These are phyloP conservation scores for Catunica adiposa DNA, from an alignment of 2,329 filamentous ascomycete genomes.

Conservation along the genomic window DNA sequence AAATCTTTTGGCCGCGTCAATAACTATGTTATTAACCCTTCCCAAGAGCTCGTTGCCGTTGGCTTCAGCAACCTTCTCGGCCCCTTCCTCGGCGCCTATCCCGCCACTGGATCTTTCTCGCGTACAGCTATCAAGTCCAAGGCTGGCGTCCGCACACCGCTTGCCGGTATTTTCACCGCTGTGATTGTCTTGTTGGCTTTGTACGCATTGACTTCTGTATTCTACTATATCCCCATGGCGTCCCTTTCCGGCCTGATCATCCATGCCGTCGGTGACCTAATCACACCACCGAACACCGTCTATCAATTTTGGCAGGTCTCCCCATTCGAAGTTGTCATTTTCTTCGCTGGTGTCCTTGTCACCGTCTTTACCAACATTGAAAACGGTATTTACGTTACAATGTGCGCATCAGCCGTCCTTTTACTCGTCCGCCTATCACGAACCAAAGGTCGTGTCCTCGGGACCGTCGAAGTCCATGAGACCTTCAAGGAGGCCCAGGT, in stretches of 20 bases:
- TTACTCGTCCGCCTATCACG: constrained; percentile 73
- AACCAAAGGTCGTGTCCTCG: constrained; percentile 69
- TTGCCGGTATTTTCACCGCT: constrained; percentile 73
- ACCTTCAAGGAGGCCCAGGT: constrained; percentile 8
- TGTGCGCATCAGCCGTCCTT: constrained; percentile 58
- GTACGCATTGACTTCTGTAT: constrained; percentile 66
- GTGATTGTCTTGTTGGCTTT: constrained; percentile 68
- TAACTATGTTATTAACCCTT: constrained; percentile 67
- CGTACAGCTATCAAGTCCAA: constrained; percentile 91
- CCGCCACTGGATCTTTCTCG: constrained; percentile 78
- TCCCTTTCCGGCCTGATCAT: constrained; percentile 72
- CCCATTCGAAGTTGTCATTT: constrained; percentile 67
- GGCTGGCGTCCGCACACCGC: constrained; percentile 71
- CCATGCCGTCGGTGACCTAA: constrained; percentile 73
- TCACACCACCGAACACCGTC: constrained; percentile 66
- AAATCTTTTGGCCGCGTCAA: constrained; percentile 70
- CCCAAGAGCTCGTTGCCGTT: constrained; percentile 64
- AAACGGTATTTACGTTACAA: constrained; percentile 77
- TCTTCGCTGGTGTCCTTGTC: constrained; percentile 69
- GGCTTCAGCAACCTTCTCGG: constrained; percentile 59
- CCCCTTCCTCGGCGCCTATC: constrained; percentile 68
- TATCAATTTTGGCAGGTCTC: constrained; percentile 83
- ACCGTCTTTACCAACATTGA: constrained; percentile 72
- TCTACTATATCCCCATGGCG: constrained; percentile 74
- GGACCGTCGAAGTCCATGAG: constrained; percentile 41